Base-by-base conservation (phyloP, 1,139 yeast species). In the Kodamaea sp. region DNA sequence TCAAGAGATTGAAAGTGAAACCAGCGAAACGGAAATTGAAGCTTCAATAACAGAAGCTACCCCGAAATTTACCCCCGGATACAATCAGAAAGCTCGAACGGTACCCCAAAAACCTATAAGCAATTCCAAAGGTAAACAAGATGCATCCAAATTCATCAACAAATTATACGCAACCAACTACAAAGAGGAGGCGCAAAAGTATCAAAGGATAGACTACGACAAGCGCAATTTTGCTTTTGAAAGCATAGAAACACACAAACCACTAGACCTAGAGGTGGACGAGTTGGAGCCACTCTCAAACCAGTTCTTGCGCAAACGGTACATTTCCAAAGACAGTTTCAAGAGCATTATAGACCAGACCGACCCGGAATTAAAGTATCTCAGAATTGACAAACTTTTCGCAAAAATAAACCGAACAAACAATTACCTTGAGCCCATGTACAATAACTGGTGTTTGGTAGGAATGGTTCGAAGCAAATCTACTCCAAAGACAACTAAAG, bases 371-470 rank as follows among this genome's bases (percentile, higher is more conserved):
- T 24, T 47, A 37, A 80, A 80, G 45, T 53, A 80, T 1, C 57
- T 83, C 28, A 63, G 81, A 27, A 51, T 82, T 5, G 72, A 72
- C n/a, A 78, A 78, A 39, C 57, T 83, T 8, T 70, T 76, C 39
- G 85, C 84, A 3, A 80, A 80, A 41, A 79, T 87, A 2, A 47
- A 58, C 25, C 36, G 33, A 14, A 83, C 92, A 4, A 95, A 96
- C 1, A 64, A 74, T 19, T 89, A 74, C 50, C 56, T 61, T 5
- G 84, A 84, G 33, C 96, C 96, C 0, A 61, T 66, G 22, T 82
- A 80, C 47, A 61, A 82, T 10, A 89, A 90, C 51, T 89, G 87
- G 83, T 80, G 83, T 15, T 72, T 83, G 7, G 53, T 82, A 15
- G 97, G 95, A 1, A 70, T 85, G 7, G 65, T 90, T 0, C 66